phyloP scores from a whole-genome alignment of 2,329 filamentous ascomycete genomes.

The Drechslerella stenobrocha region DNA sequence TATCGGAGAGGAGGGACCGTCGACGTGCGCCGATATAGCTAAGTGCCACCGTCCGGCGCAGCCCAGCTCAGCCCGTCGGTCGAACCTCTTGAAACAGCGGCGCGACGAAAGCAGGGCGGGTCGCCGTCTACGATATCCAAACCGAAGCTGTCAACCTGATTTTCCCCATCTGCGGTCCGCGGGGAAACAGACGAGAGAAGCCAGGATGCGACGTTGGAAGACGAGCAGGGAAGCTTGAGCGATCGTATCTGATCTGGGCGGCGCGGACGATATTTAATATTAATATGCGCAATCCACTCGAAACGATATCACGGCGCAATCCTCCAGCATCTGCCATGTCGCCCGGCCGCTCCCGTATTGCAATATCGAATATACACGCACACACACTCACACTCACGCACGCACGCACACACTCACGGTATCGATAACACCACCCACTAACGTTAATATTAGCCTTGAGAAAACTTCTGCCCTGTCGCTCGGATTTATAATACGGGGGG shows the following conservation, averaged over 20 bases:
- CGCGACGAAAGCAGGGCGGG: neutral
- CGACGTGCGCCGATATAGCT: neutral
- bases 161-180: neutral
- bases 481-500: conserved; percentile 1
- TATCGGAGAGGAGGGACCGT: neutral
- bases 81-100: conserved; percentile 1
- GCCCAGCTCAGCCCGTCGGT: neutral
- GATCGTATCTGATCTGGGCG: neutral
- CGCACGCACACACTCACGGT: neutral
- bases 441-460: neutral
- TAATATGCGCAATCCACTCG: conserved; percentile 1
- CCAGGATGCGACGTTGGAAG: neutral
- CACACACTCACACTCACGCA: no score
- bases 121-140: neutral
- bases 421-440: neutral
- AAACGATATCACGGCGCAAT: conserved; percentile 7
- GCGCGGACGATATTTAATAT: neutral
- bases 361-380: neutral
- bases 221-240: neutral
- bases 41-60: conserved; percentile 1
- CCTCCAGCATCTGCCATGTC: neutral
- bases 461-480: neutral
- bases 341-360: conserved; percentile 5
- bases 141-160: neutral
- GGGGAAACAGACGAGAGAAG: neutral